Evolutionary conservation across 2,329 filamentous ascomycete genomes (phyloP).

Genomic region (Allantophomopsis cytisporea): DNA sequence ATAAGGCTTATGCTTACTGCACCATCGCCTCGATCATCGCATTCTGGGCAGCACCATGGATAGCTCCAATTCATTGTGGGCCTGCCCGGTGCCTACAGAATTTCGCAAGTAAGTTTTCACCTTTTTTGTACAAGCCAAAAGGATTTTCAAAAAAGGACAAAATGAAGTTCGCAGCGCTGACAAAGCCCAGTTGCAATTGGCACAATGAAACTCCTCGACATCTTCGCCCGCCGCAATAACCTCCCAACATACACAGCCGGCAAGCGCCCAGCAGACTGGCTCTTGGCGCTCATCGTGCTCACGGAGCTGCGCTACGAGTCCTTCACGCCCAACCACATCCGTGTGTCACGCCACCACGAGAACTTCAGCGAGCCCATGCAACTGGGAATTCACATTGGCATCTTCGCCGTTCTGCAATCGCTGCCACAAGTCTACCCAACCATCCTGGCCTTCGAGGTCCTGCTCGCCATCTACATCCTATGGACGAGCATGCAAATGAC

Average conservation of each 20-base stretch:
- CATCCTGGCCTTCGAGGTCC: slow-evolving; percentile 22
- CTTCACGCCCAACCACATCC: slow-evolving; percentile 25
- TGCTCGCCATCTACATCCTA: slow-evolving; percentile 24
- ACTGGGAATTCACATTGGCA: slow-evolving; percentile 18
- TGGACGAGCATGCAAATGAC: slow-evolving; percentile 24
- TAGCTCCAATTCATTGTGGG: slow-evolving; percentile 18
- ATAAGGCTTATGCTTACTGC: slow-evolving; percentile 11
- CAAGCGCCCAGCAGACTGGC: slow-evolving; percentile 13
- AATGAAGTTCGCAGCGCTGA: neutral
- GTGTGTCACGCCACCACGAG: slow-evolving; percentile 13
- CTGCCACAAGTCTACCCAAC: slow-evolving; percentile 20
- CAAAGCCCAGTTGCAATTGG: slow-evolving; percentile 18
- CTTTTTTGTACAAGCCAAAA: too few relatives aligned
- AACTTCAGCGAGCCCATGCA: slow-evolving; percentile 22
- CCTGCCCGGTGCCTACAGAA: slow-evolving; percentile 18
- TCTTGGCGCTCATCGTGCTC: slow-evolving; percentile 19
- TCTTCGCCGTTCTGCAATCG: slow-evolving; percentile 20
- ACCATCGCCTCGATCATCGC: slow-evolving; percentile 10
- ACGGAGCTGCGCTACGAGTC: slow-evolving; percentile 28
- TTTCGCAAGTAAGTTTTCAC: slow-evolving; percentile 18
- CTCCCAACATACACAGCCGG: slow-evolving; percentile 19
- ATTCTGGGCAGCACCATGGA: slow-evolving; percentile 14
- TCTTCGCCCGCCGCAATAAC: slow-evolving; percentile 20
- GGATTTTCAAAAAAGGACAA: neutral
- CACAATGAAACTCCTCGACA: slow-evolving; percentile 24